A percentile compares a stretch with the other conserved stretches of the same genome.
phyloP scores from a whole-genome alignment of 1,284 basidiomycete genomes.

The Trichosporon ovoides region DNA sequence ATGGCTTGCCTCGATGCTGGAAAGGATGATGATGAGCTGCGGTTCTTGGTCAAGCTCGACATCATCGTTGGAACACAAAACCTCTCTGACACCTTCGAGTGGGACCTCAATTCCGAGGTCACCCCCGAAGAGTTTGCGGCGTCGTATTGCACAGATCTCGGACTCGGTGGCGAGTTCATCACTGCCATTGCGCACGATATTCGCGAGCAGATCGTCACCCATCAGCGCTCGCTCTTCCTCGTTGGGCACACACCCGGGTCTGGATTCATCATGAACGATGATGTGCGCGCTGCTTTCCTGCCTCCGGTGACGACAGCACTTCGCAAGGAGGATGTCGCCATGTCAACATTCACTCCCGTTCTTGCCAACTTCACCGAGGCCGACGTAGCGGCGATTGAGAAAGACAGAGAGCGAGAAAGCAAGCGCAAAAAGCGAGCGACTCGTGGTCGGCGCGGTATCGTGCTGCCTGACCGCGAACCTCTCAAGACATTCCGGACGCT shows the following conservation, averaged over 20 bases:
- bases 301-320: slow-evolving; percentile 62
- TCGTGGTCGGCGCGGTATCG: slow-evolving; percentile 79
- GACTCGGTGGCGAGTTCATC: slow-evolving; percentile 88
- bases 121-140: slow-evolving; percentile 91
- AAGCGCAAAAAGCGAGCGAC: slow-evolving; percentile 75
- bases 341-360: slow-evolving; percentile 70
- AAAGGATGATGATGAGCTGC: slow-evolving; percentile 64
- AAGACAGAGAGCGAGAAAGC: slow-evolving; percentile 87
- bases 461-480: slow-evolving; percentile 87
- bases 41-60: slow-evolving; percentile 90
- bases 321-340: slow-evolving; percentile 67
- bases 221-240: slow-evolving; percentile 87
- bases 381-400: slow-evolving; percentile 82
- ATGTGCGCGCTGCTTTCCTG: slow-evolving; percentile 82
- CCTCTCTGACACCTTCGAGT: slow-evolving; percentile 95
- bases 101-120: slow-evolving; percentile 78
- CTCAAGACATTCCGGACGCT: slow-evolving; percentile 85
- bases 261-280: slow-evolving; percentile 76
- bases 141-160: slow-evolving; percentile 79
- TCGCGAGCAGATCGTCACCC: slow-evolving; percentile 87
- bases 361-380: slow-evolving; percentile 83
- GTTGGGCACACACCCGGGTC: slow-evolving; percentile 83
- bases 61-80: slow-evolving; percentile 91
- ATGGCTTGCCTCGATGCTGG: slow-evolving; percentile 28
- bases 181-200: slow-evolving; percentile 94